Base-by-base conservation (phyloP, 805 yeast species). In the Brettanomyces custersianus region DNA sequence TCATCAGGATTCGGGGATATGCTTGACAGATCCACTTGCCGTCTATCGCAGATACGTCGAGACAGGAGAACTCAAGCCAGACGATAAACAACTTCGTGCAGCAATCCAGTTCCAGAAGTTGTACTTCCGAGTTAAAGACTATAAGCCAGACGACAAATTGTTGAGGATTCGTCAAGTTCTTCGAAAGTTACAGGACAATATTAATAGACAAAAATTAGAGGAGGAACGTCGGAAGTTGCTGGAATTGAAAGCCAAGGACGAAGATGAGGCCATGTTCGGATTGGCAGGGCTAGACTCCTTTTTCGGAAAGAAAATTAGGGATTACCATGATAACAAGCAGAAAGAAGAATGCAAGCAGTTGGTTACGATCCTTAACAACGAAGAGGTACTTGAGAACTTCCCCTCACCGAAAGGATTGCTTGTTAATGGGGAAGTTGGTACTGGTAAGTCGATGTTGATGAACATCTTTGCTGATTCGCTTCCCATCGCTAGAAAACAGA, bases 381-480 rank as follows among this genome's bases (percentile, higher is more conserved):
- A 78, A 43, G 82, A 77, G 39, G 80, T 75, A 43, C 49, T 78
- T 22, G 46, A 55, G 4, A 62, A 70, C 36, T 61, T 74, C 37
- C 63, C 70, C 1, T 65, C 82, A 0, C 87, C 87, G 0, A 79
- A 70, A 38, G 88, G 88, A 0, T 55, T 80, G 4, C 50, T 77
- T 31, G 52, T 77, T 5, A 74, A 73, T 53, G 83, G 82, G 4
- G 81, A 72, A 40, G 83, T 76, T 4, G 88, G 88, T 0, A 74
- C 82, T 44, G 88, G 88, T 1, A 80, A 80, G 49, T 74, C 84
- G 2, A 72, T 80, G 79, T 52, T 80, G 33, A 71, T 80, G 72
- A 86, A 80, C 45, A 70, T 80, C 16, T 80, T 80, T 57, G 85
- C 86, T 1, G 62, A 63, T 33, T 65, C 79, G 1, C 58, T 80